These are phyloP conservation scores for Ochetophila trinervis DNA, from an alignment of 306 rosid species.

Conservation along the genomic window DNA sequence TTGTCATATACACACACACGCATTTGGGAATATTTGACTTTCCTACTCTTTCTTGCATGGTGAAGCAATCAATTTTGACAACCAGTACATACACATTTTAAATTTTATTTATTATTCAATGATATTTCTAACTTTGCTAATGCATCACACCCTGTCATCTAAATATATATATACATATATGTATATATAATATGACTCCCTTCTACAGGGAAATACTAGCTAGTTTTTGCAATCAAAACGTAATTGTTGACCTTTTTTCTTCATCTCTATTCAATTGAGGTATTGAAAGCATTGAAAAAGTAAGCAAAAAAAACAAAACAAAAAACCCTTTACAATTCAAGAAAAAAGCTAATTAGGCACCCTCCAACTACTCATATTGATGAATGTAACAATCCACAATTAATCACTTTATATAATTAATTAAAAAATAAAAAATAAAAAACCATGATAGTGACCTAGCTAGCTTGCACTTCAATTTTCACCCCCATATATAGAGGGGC, in stretches of 20 bases:
- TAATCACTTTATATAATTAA: neutral
- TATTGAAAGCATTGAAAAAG: too few relatives aligned
- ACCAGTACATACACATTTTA: neutral
- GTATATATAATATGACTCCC: too few relatives aligned
- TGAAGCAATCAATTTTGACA: slow-evolving; percentile 17
- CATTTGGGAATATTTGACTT: slow-evolving; percentile 3
- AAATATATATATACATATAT: too few relatives aligned
- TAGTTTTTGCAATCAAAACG: too few relatives aligned
- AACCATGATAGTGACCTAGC: neutral
- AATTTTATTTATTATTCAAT: neutral
- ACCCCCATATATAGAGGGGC: slow-evolving; percentile 10
- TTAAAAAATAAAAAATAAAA: neutral
- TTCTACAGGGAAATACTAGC: too few relatives aligned
- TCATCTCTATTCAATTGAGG: too few relatives aligned
- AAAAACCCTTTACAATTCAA: too few relatives aligned
- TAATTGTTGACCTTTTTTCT: too few relatives aligned
- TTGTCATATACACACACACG: too few relatives aligned
- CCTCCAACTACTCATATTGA: neutral
- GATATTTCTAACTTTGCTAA: too few relatives aligned
- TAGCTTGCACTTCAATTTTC: slow-evolving; percentile 7
- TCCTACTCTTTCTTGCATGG: neutral
- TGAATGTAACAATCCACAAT: neutral
- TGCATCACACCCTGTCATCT: too few relatives aligned
- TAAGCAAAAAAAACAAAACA: too few relatives aligned
- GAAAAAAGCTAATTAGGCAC: neutral